Percentiles rank a stretch among this genome's conserved stretches.
Evolutionary conservation across 192 early-diverging fungal species (phyloP).

Genomic region (Piromyces finnis): DNA sequence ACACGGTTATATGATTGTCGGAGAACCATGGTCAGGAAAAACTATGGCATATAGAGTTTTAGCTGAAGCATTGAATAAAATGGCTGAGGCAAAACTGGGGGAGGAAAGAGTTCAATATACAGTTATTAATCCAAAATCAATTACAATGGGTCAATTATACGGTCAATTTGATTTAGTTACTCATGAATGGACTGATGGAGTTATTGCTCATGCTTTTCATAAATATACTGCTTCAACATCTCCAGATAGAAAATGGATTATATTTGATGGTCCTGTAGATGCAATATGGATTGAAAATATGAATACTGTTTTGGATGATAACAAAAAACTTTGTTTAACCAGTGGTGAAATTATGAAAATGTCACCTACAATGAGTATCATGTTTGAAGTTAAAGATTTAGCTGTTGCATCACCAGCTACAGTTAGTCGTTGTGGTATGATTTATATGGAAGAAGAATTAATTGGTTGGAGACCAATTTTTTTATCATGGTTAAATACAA

Average conservation of each 20-base stretch:
- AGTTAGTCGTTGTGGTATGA: not conserved
- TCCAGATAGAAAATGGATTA: not conserved
- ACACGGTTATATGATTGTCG: not conserved
- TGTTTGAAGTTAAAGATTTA: slow-evolving; percentile 45
- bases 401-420: slow-evolving; percentile 26
- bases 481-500: slow-evolving; percentile 13
- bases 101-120: not conserved
- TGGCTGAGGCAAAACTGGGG: not conserved
- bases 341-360: slow-evolving; percentile 44
- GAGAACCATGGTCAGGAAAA: not conserved
- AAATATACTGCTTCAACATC: not conserved
- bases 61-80: not conserved
- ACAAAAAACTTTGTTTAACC: slow-evolving; percentile 43
- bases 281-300: slow-evolving; percentile 18
- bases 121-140: not conserved
- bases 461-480: not conserved
- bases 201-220: not conserved
- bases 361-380: slow-evolving; percentile 39
- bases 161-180: not conserved
- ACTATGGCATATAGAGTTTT: not conserved
- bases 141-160: not conserved
- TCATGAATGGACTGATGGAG: not conserved
- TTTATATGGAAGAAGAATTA: not conserved
- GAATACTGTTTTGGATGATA: slow-evolving; percentile 43
- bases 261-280: not conserved